Conservation (phyloP, 768 basidiomycete genomes). For the Daedalea quercina region DNA sequence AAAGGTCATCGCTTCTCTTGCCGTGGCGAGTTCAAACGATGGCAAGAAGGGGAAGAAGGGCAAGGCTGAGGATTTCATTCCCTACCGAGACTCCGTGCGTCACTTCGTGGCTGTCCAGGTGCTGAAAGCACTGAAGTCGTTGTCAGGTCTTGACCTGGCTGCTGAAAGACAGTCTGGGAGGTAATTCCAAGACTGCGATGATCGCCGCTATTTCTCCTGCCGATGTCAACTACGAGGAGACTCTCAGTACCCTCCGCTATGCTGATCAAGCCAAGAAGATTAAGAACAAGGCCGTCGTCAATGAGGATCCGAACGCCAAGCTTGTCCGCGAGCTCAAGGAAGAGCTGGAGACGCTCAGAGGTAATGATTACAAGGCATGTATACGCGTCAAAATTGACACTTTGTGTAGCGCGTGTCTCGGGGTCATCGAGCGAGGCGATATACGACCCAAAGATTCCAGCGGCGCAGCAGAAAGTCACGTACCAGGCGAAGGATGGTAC, state of each 20-base stretch:
- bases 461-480: constrained; percentile 92
- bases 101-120: not conserved
- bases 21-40: constrained; percentile 50
- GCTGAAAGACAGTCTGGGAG: constrained; percentile 94
- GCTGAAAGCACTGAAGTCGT: not conserved
- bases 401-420: constrained; percentile 60
- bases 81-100: constrained; percentile 93
- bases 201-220: constrained; percentile 99
- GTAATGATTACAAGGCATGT: constrained; percentile 24
- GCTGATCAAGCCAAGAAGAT: constrained; percentile 99
- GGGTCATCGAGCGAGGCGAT: constrained; percentile 62
- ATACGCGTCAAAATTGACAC: not conserved
- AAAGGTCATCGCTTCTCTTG: constrained; percentile 91
- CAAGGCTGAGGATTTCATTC: constrained; percentile 87
- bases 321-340: constrained; percentile 98
- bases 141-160: constrained; percentile 92
- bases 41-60: constrained; percentile 72
- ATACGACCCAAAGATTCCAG: constrained; percentile 85
- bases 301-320: constrained; percentile 99
- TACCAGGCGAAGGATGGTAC: constrained; percentile 91
- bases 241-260: constrained; percentile 92
- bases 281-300: constrained; percentile 98
- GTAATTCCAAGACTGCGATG: constrained; percentile 98
- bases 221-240: constrained; percentile 84
- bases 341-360: constrained; percentile 89